phyloP scores from a whole-genome alignment of 495 filamentous ascomycete species.

The Lasiosphaeris hirsuta region DNA sequence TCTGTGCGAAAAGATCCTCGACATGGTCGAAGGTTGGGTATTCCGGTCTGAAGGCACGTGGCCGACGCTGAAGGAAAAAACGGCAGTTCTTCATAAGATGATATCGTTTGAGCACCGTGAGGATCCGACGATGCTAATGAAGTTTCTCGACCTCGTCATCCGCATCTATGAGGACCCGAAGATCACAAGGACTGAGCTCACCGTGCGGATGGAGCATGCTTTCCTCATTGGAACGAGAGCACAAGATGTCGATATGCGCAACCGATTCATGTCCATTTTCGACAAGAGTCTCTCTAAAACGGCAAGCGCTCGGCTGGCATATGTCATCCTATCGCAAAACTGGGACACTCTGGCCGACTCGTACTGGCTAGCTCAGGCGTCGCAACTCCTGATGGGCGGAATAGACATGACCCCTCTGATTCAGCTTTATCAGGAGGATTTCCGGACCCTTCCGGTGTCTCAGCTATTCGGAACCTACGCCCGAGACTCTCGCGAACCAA shows the following conservation, averaged over 20 bases:
- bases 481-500: constrained; percentile 67
- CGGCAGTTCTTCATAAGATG: constrained; percentile 96
- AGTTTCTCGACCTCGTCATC: constrained; percentile 93
- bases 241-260: constrained; percentile 94
- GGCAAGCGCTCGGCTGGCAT: constrained; percentile 78
- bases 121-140: constrained; percentile 78
- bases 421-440: constrained; percentile 78
- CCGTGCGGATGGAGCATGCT: constrained; percentile 93
- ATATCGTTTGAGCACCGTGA: constrained; percentile 81
- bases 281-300: constrained; percentile 85
- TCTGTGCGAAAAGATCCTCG: constrained; percentile 85
- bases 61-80: constrained; percentile 97
- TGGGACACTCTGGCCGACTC: constrained; percentile 94
- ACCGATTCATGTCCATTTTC: constrained; percentile 91
- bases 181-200: constrained; percentile 91
- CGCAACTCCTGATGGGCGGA: constrained; percentile 84
- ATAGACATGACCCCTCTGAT: constrained; percentile 77
- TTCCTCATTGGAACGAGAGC: constrained; percentile 95
- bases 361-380: constrained; percentile 94
- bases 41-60: constrained; percentile 90
- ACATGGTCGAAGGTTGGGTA: constrained; percentile 94
- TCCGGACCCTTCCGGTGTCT: constrained; percentile 67
- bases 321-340: constrained; percentile 89
- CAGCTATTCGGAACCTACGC: constrained; percentile 65
- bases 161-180: constrained; percentile 96